Conservation (phyloP, 2,329 filamentous ascomycete species). For the Sporothrix sp. region DNA sequence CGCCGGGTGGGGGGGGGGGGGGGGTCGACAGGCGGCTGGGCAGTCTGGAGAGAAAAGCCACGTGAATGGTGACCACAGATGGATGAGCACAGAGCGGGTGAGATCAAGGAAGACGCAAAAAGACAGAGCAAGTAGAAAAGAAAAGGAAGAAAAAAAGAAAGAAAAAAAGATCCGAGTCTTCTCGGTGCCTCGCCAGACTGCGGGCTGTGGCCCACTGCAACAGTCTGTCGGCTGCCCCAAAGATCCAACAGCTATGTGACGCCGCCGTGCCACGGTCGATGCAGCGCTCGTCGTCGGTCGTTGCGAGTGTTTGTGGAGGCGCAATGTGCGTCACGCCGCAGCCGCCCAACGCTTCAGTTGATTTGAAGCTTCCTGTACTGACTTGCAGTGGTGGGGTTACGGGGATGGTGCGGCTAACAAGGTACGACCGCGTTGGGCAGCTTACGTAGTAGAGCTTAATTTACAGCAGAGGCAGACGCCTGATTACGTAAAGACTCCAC, state of each 20-base stretch:
- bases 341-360: slow-evolving; percentile 1
- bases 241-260: not conserved
- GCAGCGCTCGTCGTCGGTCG: not conserved
- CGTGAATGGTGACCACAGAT: not conserved
- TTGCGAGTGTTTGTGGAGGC: not conserved
- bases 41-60: not conserved
- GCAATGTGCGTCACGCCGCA: not conserved
- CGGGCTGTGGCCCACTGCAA: slow-evolving; percentile 1
- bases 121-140: too few species aligned
- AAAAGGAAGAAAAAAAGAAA: not conserved
- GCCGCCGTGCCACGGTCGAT: too few species aligned
- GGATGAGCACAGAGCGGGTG: too few species aligned
- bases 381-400: slow-evolving; percentile 9
- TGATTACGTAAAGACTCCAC: not conserved
- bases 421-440: too few species aligned
- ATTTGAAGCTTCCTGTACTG: slow-evolving; percentile 7
- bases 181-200: slow-evolving; percentile 1
- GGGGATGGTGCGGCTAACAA: too few species aligned
- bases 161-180: not conserved
- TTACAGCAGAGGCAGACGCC: too few species aligned
- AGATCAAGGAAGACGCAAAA: too few species aligned
- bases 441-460: not conserved
- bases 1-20: not conserved
- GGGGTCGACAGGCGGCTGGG: not conserved
- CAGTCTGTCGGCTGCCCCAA: not conserved